Conservation (phyloP, 306 rosid species). For the Sindora glabra region DNA sequence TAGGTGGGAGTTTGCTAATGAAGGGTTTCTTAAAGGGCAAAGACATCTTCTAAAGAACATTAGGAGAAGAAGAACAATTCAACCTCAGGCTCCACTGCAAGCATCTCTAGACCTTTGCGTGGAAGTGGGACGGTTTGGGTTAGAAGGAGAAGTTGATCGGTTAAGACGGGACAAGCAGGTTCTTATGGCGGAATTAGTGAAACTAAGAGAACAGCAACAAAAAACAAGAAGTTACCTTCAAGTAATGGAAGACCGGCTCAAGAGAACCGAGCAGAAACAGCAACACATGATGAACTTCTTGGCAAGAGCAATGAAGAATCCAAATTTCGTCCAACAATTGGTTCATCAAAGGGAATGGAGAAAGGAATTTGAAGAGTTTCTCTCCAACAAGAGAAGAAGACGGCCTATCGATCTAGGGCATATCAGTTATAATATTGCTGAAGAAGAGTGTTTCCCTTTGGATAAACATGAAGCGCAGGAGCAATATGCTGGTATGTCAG, state of each 20-base stretch:
- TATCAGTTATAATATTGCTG: slow-evolving; percentile 16
- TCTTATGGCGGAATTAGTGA: slow-evolving; percentile 62
- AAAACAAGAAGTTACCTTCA: slow-evolving; percentile 33
- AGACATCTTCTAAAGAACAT: slow-evolving; percentile 61
- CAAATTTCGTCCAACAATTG: slow-evolving; percentile 45
- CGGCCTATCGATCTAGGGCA: slow-evolving; percentile 43
- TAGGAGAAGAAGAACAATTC: slow-evolving; percentile 54
- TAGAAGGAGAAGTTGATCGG: slow-evolving; percentile 49
- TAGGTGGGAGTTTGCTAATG: slow-evolving; percentile 84
- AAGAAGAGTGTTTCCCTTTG: slow-evolving; percentile 11
- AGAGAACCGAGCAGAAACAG: slow-evolving; percentile 55
- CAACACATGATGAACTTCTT: slow-evolving; percentile 62
- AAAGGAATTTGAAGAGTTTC: slow-evolving; percentile 41
- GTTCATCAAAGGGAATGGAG: slow-evolving; percentile 38
- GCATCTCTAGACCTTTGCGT: slow-evolving; percentile 49
- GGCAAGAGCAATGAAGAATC: slow-evolving; percentile 67
- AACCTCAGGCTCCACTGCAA: slow-evolving; percentile 30
- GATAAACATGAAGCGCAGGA: slow-evolving; percentile 29
- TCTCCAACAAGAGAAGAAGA: slow-evolving; percentile 49
- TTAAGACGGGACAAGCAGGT: slow-evolving; percentile 59
- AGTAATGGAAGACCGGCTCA: slow-evolving; percentile 51
- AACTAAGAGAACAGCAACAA: slow-evolving; percentile 66
- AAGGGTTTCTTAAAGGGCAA: slow-evolving; percentile 76
- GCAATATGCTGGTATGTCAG: background rate
- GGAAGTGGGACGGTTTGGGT: slow-evolving; percentile 67